Conservation (phyloP, 768 basidiomycete species). For the Kwoniella europaea region DNA sequence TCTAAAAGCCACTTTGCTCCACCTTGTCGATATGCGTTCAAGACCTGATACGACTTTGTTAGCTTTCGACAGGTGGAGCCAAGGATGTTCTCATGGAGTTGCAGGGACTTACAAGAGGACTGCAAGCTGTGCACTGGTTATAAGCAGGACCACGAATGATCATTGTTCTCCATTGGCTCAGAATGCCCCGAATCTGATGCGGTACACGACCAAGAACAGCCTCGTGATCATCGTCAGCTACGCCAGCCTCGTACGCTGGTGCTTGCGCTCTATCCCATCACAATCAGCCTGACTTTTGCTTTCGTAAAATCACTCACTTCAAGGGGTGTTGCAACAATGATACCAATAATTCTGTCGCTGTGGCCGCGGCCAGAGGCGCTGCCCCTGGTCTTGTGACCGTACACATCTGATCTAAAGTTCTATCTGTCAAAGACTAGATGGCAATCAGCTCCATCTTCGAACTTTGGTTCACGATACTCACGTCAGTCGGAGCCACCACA, state of each 20-base stretch:
- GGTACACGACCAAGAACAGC: constrained; percentile 78
- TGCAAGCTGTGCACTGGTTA: constrained; percentile 87
- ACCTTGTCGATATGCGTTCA: constrained; percentile 77
- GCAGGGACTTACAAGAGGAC: constrained; percentile 66
- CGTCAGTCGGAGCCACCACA: constrained; percentile 93
- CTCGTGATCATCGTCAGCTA: constrained; percentile 49
- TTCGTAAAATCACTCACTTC: constrained; percentile 64
- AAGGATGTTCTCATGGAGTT: neutral
- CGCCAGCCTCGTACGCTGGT: constrained; percentile 65
- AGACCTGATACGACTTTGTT: constrained; percentile 63
- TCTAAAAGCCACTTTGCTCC: constrained; percentile 78
- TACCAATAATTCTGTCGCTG: constrained; percentile 88
- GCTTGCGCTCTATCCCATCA: constrained; percentile 64
- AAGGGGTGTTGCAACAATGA: constrained; percentile 87
- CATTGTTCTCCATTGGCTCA: constrained; percentile 83
- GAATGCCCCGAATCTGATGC: constrained; percentile 89
- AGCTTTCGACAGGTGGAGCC: neutral
- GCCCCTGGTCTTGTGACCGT: constrained; percentile 95
- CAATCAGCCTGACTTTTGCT: neutral
- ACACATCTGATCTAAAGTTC: constrained; percentile 98
- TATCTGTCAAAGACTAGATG: constrained; percentile 69
- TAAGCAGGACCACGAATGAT: constrained; percentile 85
- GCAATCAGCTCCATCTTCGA: neutral
- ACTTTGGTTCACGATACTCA: constrained; percentile 59
- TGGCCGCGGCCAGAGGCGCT: constrained; percentile 87